A percentile compares a stretch with the other conserved stretches of the same genome.
Conservation (phyloP, 2,329 filamentous ascomycete species). For the Bisporella sp. region DNA sequence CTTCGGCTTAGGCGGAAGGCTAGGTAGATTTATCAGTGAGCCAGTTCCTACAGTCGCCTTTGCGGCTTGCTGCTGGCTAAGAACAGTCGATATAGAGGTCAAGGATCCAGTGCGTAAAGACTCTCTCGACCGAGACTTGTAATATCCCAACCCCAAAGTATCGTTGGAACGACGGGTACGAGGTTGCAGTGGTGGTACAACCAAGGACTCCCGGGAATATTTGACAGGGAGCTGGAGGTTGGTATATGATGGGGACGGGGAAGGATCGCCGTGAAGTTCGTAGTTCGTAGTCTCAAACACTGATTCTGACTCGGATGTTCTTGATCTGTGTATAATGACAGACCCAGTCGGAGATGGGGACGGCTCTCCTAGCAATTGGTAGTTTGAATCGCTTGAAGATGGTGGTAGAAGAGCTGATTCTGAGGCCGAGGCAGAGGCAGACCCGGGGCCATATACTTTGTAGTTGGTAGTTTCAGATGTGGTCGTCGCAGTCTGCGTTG, state of each 20-base stretch:
- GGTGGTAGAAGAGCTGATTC: slow-evolving; percentile 13
- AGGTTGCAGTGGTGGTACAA: slow-evolving; percentile 48
- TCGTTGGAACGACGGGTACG: slow-evolving; percentile 41
- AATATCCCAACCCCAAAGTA: slow-evolving; percentile 40
- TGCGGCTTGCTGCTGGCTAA: slow-evolving; percentile 29
- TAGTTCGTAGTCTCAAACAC: slow-evolving; percentile 40
- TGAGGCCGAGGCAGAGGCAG: slow-evolving; percentile 14
- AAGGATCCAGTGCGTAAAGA: slow-evolving; percentile 46
- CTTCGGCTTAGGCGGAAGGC: slow-evolving; percentile 11
- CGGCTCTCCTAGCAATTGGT: slow-evolving; percentile 43
- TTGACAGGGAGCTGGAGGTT: slow-evolving; percentile 28
- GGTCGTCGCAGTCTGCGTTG: slow-evolving; percentile 21
- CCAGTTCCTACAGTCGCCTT: slow-evolving; percentile 22
- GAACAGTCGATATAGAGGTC: slow-evolving; percentile 47
- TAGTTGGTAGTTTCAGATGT: slow-evolving; percentile 28
- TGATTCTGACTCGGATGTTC: slow-evolving; percentile 12
- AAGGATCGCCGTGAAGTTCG: slow-evolving; percentile 41
- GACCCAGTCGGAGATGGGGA: slow-evolving; percentile 31
- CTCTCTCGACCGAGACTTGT: slow-evolving; percentile 45
- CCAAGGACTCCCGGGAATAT: slow-evolving; percentile 55
- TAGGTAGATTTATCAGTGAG: slow-evolving; percentile 21
- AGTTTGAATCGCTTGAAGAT: slow-evolving; percentile 33
- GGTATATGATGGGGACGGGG: slow-evolving; percentile 30
- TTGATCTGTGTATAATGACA: slow-evolving; percentile 25
- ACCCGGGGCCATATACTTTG: slow-evolving; percentile 22